Percentiles rank a stretch among this genome's conserved stretches.
Evolutionary conservation across 768 basidiomycete genomes (phyloP).

Genomic region (Trametes cubensis): DNA sequence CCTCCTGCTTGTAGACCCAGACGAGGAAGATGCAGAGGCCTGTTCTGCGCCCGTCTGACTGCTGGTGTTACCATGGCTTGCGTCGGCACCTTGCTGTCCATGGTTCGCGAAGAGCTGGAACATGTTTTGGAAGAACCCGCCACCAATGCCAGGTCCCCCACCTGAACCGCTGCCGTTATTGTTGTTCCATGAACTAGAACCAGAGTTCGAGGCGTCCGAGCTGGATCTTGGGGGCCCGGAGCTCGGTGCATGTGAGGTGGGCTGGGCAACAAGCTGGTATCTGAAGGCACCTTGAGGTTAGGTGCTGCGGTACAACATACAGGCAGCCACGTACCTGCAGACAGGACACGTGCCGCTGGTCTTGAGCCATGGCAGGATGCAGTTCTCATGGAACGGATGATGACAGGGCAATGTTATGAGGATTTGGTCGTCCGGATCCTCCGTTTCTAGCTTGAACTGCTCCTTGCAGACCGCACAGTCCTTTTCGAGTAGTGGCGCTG

Average conservation of each 20-base stretch:
- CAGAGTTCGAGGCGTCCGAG: not conserved
- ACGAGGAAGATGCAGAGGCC: not conserved
- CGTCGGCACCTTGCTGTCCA: not conserved
- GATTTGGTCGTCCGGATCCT: conserved; percentile 76
- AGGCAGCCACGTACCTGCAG: conserved; percentile 61
- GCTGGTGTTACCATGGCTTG: not conserved
- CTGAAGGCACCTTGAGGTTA: conserved; percentile 37
- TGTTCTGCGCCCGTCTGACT: not conserved
- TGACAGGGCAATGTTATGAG: conserved; percentile 86
- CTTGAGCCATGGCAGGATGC: conserved; percentile 91
- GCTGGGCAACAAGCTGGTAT: conserved; percentile 69
- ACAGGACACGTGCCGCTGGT: conserved; percentile 96
- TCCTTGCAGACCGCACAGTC: conserved; percentile 96
- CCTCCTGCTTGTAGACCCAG: not conserved
- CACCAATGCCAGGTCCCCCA: not conserved
- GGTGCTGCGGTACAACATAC: not conserved
- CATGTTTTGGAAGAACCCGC: conserved; percentile 18
- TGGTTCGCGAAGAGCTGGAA: conserved; percentile 13
- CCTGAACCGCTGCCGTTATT: not conserved
- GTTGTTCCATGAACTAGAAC: conserved; percentile 1
- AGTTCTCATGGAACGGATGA: conserved; percentile 88
- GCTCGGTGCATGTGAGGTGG: conserved; percentile 39
- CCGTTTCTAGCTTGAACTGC: conserved; percentile 66
- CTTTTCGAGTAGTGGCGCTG: conserved; percentile 60
- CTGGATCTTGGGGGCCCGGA: conserved; percentile 19